Conservation (phyloP, 192 early-diverging fungal genomes). For the Coemansia reversa region DNA sequence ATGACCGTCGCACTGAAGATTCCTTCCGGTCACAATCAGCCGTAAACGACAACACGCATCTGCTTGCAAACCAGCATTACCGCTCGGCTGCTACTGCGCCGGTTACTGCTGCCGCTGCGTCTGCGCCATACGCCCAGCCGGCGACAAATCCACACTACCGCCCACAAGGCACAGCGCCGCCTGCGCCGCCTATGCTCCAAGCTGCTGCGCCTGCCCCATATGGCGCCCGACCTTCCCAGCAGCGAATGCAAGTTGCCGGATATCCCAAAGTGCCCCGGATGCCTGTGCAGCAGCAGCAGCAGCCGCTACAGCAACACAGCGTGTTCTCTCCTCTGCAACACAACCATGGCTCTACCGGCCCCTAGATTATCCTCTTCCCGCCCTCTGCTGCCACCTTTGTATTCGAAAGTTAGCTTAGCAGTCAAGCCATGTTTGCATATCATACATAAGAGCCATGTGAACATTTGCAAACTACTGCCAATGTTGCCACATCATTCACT, state of each 20-base stretch:
- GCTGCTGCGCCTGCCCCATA: not conserved
- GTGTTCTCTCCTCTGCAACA: slow-evolving; percentile 10
- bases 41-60: slow-evolving; percentile 12
- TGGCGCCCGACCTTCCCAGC: not conserved
- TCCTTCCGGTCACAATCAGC: not conserved
- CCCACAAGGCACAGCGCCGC: not conserved
- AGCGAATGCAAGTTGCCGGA: slow-evolving; percentile 2
- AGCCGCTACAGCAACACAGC: slow-evolving; percentile 8
- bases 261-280: not conserved
- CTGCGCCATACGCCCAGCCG: not conserved
- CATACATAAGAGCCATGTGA: too few species aligned
- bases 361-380: not conserved
- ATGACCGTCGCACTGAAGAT: not conserved
- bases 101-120: too few species aligned
- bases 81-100: slow-evolving; percentile 3
- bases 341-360: not conserved
- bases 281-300: slow-evolving; percentile 9
- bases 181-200: too few species aligned
- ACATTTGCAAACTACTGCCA: too few species aligned
- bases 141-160: not conserved
- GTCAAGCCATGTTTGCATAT: too few species aligned
- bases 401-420: not conserved
- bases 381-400: not conserved
- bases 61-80: slow-evolving; percentile 18
- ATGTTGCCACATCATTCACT: too few species aligned